Base-by-base conservation (phyloP, 2,329 filamentous ascomycete species). In the Graphilbum sp. region DNA sequence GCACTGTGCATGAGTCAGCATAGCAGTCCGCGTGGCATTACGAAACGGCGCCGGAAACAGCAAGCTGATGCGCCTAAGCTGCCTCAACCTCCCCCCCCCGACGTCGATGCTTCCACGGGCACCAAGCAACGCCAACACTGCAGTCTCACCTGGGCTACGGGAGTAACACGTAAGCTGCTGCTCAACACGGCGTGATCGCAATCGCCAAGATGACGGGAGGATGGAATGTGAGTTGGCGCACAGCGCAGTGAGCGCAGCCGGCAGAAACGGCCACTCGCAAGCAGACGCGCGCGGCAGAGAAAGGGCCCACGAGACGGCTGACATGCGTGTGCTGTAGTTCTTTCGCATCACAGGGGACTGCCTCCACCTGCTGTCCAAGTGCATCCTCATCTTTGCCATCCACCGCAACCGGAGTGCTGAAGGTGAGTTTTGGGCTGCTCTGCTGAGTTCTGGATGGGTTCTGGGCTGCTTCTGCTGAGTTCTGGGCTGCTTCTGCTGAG, bases 321-420 rank as follows among this genome's bases (percentile, higher is more conserved):
- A 29, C 27, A 24, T 15, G n/a, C n/a, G n/a, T 29, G 27, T 5
- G 5, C 7, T 29, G 11, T 42, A 75, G 71, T 46, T 70, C 50
- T 74, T 94, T 60, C 82, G 85, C 51, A 70, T 92, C 51, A 57
- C 85, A 50, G 88, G 74, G 54, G 88, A 96, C 56, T 59, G 88
- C 50, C 84, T 81, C 51, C 88, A 96, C 55, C 73, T 84, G 34
- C 66, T 75, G 35, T 90, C 86, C 41, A 95, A 94, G 69, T 75
- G 78, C 56, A 90, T 95, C 53, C 69, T 95, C 49, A 85, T 95
- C 61, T 82, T 78, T 63, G 77, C 86, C 39, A 94, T 95, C 51
- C 85, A 94, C 60, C 72, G 73, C 47, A 94, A 95, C 54, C 72
- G 72, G 53, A 90, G 81, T 55, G 81, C 86, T 35, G 86, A 94